These are phyloP conservation scores for Phytophthora cajani DNA, from an alignment of 352 stramenopile genomes.

Conservation along the genomic window DNA sequence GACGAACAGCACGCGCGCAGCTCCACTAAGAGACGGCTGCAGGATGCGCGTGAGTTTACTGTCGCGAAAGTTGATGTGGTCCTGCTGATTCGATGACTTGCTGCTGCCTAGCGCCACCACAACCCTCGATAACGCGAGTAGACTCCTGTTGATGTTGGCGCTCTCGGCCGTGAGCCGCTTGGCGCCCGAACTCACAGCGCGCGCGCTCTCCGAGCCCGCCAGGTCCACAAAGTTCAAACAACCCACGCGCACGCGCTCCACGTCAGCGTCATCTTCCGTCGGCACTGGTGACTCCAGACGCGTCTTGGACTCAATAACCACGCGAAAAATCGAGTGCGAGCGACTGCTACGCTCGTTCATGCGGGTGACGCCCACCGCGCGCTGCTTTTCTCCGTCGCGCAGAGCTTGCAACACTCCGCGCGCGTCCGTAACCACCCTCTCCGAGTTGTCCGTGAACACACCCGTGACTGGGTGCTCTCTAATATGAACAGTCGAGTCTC, in stretches of 20 bases:
- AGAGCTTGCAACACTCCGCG: conserved; percentile 47
- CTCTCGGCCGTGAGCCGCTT: conserved; percentile 58
- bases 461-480: conserved; percentile 57
- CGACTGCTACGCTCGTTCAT: conserved; percentile 72
- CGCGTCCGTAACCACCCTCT: conserved; percentile 49
- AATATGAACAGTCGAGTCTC: conserved; percentile 41
- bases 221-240: conserved; percentile 94
- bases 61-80: conserved; percentile 93
- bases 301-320: conserved; percentile 52
- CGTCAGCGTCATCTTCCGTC: conserved; percentile 12
- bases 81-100: conserved; percentile 34
- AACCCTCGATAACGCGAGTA: conserved; percentile 85
- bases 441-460: conserved; percentile 59
- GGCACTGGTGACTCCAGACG: conserved; percentile 14
- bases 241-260: conserved; percentile 41
- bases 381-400: conserved; percentile 50
- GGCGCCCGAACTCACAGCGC: conserved; percentile 68
- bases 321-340: conserved; percentile 60
- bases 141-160: conserved; percentile 69
- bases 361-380: conserved; percentile 46
- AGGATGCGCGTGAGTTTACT: conserved; percentile 94
- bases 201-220: conserved; percentile 93
- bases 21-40: conserved; percentile 86
- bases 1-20: conserved; percentile 85
- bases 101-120: conserved; percentile 92